Evolutionary conservation across 345 rosid genomes (phyloP), one percentile per base, ranked within the genome.

Genomic region (Carallia brachiata): DNA sequence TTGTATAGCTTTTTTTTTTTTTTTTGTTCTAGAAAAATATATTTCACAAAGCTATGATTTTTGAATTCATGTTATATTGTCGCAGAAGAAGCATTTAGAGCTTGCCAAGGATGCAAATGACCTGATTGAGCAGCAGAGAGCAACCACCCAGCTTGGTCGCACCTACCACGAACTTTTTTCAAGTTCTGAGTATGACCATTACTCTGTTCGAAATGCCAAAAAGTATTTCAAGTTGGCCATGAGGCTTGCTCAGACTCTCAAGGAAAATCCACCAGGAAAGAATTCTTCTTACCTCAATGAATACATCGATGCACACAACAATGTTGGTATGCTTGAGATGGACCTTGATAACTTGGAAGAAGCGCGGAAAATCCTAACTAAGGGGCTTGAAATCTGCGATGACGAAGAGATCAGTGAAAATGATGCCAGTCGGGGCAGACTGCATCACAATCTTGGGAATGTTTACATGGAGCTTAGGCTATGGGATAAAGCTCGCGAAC

Each of bases 91-190:
- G 74, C 99, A 90, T 82, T 77, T 95, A 72, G 87, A 92, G 66
- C 97, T 95, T 31, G 96, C 99, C 50, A 86, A 85, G 80, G 89
- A 90, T 72, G 73, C 82, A 31, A 55, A 74, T 57, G 93, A 92
- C 75, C 80, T 85, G 44, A 85, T 89, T 66, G 99, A 95, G 89
- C 92, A 92, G 84, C 99, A 92, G 74, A 80, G 97, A 76, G 97
- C 97, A 6, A 81, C 87, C 72, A 95, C 99, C 4, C 97, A 90
- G 63, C 92, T 95, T 13, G 97, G 98, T 62, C 96, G 97, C n/a
- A 90, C 97, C 3, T 92, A 89, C 78, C 90, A 95, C 59, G 98
- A 85, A 64, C 69, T 90, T 66, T 85, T 90, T 72, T 36, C 82
- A 32, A 82, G 54, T 70, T 86, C 92, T 44, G 85, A 85, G 4